Percentiles rank a stretch among this genome's conserved stretches.
phyloP scores from a whole-genome alignment of 1,284 basidiomycete species.

The Bondarzewia mesenterica region DNA sequence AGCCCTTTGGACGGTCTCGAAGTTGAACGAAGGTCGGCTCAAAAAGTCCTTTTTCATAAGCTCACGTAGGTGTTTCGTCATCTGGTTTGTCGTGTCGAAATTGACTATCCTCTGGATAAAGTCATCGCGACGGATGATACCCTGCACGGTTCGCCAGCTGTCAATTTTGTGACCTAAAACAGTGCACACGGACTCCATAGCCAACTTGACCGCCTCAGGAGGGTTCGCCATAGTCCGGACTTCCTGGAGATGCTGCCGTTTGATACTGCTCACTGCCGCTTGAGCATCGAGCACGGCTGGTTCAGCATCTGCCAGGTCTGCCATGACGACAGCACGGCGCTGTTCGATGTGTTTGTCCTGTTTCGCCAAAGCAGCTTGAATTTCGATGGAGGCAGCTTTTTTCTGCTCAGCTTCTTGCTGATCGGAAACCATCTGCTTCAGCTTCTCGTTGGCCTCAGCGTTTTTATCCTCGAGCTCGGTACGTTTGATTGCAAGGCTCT shows the following conservation, averaged over 20 bases:
- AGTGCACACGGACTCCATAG: slow-evolving; percentile 99
- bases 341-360: slow-evolving; percentile 90
- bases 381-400: slow-evolving; percentile 93
- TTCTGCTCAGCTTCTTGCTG: slow-evolving; percentile 99
- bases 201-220: slow-evolving; percentile 93
- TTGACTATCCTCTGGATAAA: slow-evolving; percentile 97
- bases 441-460: slow-evolving; percentile 92
- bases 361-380: slow-evolving; percentile 87
- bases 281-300: slow-evolving; percentile 96
- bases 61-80: slow-evolving; percentile 88
- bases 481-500: slow-evolving; percentile 92
- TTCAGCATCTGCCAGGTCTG: slow-evolving; percentile 95
- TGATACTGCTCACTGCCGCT: slow-evolving; percentile 94
- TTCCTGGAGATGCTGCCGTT: slow-evolving; percentile 94
- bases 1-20: slow-evolving; percentile 91
- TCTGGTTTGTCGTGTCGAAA: slow-evolving; percentile 88
- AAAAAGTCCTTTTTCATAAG: slow-evolving; percentile 93
- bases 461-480: slow-evolving; percentile 91
- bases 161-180: slow-evolving; percentile 97
- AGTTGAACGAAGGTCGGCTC: slow-evolving; percentile 88
- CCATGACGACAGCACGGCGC: slow-evolving; percentile 84
- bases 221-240: slow-evolving; percentile 99
- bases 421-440: slow-evolving; percentile 96
- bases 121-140: slow-evolving; percentile 94
- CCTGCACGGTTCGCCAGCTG: slow-evolving; percentile 94